These are phyloP conservation scores for Syncephalastrum racemosum DNA, from an alignment of 371 early-diverging fungal genomes.

Conservation along the genomic window DNA sequence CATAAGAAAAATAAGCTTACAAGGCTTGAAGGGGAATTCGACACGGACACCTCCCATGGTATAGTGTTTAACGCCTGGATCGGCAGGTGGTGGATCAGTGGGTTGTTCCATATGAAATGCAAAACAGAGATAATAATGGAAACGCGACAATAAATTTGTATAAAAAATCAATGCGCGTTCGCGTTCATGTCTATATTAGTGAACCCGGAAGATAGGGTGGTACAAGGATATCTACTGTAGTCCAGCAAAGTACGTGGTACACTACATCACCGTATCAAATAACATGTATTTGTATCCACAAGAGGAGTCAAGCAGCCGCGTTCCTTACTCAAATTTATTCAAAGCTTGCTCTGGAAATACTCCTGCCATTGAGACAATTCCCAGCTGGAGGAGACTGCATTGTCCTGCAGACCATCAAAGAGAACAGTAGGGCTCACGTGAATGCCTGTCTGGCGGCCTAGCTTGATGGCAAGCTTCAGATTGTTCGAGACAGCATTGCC, in stretches of 20 bases:
- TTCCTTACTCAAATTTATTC: slow-evolving; percentile 8
- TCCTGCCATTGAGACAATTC: slow-evolving; percentile 67
- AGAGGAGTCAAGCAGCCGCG: slow-evolving; percentile 1
- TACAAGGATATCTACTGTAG: too few relatives aligned
- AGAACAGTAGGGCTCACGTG: slow-evolving; percentile 80
- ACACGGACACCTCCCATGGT: slow-evolving; percentile 42
- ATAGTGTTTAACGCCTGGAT: slow-evolving; percentile 7
- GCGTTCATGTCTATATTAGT: too few relatives aligned
- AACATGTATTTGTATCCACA: background rate
- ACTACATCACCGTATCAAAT: too few relatives aligned
- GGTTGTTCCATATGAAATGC: too few relatives aligned
- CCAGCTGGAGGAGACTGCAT: slow-evolving; percentile 73
- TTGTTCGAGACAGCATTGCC: slow-evolving; percentile 69
- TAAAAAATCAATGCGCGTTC: too few relatives aligned
- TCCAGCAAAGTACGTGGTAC: too few relatives aligned
- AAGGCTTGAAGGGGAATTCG: slow-evolving; percentile 56
- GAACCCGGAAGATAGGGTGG: too few relatives aligned
- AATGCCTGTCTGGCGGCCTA: slow-evolving; percentile 72
- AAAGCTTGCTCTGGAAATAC: slow-evolving; percentile 45
- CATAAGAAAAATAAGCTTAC: slow-evolving; percentile 22
- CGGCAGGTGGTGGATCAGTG: background rate
- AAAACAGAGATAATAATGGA: too few relatives aligned
- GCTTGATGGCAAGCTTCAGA: slow-evolving; percentile 66
- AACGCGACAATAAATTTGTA: too few relatives aligned
- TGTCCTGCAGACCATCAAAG: slow-evolving; percentile 69